Base-by-base conservation (phyloP, 805 yeast species). In the Torulaspora indica region DNA sequence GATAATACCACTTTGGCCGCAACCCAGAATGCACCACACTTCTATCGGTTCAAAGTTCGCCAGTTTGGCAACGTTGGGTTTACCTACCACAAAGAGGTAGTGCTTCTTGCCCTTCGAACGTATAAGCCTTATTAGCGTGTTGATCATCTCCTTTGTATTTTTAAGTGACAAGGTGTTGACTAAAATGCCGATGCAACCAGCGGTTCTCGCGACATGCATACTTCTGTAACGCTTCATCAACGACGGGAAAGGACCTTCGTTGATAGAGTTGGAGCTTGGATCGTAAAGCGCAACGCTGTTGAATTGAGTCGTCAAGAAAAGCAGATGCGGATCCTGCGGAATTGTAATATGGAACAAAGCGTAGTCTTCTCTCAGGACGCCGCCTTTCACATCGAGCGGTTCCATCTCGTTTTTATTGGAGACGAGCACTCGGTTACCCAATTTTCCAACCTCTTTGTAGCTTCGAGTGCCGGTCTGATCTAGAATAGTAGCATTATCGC, bases 31-130 rank as follows among this genome's bases (percentile, higher is more conserved):
- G 58, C 95, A 90, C 98, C 98, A 93, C 17, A 86, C 75, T 54
- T 93, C 98, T 10, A 93, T 77, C n/a, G 79, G 81, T 50, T 91
- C 98, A 61, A 93, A 93, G 63, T 93, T 93, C 8, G 98, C 98
- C 40, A 93, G 71, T 58, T 93, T 93, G 20, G 98, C 96, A 14
- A 93, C 97, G 58, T 93, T 93, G 8, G 98, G 98, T 63, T 93
- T 93, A 8, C 98, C 98, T 3, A 93, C 98, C 3, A 90, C 98
- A 68, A 93, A 89, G 60, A 88, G 76, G 60, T 93, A 93, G 53
- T 86, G 91, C 59, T 93, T 93, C 66, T 93, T 93, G 1, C 86
- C 96, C 0, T 91, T 89, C 3, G 70, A 72, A 40, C 73, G 75
- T 46, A 93, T 78, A 64, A 83, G 75, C 20, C 69, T 61, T 12